These are phyloP conservation scores for Mesembryanthemum crystallinum DNA, from an alignment of 148 eudicot species.

Conservation along the genomic window DNA sequence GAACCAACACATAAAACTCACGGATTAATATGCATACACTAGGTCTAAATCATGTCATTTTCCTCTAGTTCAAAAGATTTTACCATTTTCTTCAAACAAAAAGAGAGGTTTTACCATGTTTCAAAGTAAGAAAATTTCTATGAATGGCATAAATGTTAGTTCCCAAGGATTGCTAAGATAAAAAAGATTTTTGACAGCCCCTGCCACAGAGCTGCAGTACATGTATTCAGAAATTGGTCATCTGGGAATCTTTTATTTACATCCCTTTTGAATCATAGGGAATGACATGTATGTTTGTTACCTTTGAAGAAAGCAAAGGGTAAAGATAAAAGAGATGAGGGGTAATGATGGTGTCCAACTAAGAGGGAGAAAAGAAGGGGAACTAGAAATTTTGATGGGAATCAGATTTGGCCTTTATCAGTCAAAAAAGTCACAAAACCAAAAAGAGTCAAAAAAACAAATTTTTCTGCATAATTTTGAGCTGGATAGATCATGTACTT, in stretches of 20 bases:
- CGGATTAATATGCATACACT: too few relatives aligned
- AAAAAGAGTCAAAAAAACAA: conserved; percentile 9
- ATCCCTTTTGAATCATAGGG: conserved; percentile 30
- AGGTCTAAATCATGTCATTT: conserved; percentile 9
- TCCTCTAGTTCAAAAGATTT: neutral
- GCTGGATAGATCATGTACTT: conserved; percentile 23
- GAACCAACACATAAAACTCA: too few relatives aligned
- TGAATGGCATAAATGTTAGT: conserved; percentile 26
- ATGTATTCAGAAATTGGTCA: neutral
- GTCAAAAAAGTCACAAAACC: conserved; percentile 5
- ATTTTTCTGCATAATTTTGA: conserved; percentile 11
- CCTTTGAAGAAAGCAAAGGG: conserved; percentile 40
- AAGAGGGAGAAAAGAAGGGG: neutral
- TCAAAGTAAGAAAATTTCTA: conserved; percentile 13
- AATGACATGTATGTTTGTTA: conserved; percentile 27
- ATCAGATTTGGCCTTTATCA: conserved; percentile 16
- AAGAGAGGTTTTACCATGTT: neutral
- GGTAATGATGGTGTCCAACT: conserved; percentile 26
- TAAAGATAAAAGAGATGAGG: conserved; percentile 25
- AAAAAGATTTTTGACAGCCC: conserved; percentile 2
- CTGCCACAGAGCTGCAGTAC: conserved; percentile 1
- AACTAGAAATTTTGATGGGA: conserved; percentile 10
- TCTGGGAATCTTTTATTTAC: conserved; percentile 25
- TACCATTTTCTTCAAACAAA: neutral
- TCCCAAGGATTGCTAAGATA: conserved; percentile 23